These are phyloP conservation scores for Berberis vulgaris DNA, from an alignment of 164 flowering plant genomes.

Conservation along the genomic window DNA sequence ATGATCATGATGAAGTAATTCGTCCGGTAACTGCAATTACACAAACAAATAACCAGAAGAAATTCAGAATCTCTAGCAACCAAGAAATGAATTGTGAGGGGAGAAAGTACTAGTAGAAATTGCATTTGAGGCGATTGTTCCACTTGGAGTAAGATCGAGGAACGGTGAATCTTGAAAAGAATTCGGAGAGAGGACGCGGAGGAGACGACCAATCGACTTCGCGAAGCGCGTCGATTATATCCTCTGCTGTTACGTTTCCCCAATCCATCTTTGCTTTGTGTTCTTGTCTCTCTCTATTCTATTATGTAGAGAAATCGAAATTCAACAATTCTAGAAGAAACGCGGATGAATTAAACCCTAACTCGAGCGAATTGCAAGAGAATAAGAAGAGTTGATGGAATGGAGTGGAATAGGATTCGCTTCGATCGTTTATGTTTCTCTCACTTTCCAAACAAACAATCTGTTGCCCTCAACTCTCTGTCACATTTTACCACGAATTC, in stretches of 20 bases:
- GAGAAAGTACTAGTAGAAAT: conserved; percentile 61
- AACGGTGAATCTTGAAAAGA: conserved; percentile 72
- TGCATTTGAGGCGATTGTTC: conserved; percentile 90
- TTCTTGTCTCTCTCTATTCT: background rate
- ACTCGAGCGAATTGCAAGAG: too few relatives aligned
- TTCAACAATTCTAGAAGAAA: too few relatives aligned
- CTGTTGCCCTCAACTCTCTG: too few relatives aligned
- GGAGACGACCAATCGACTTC: conserved; percentile 81
- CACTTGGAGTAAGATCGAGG: conserved; percentile 68
- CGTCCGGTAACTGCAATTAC: conserved; percentile 73
- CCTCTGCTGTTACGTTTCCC: conserved; percentile 63
- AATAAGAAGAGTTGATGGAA: too few relatives aligned
- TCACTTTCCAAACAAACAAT: too few relatives aligned
- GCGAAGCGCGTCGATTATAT: conserved; percentile 74
- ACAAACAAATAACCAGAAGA: conserved; percentile 12
- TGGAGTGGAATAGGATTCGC: too few relatives aligned
- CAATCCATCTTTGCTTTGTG: conserved; percentile 35
- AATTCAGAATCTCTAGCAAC: background rate
- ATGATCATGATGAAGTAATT: conserved; percentile 78
- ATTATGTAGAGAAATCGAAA: background rate
- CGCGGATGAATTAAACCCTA: background rate
- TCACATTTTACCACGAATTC: too few relatives aligned
- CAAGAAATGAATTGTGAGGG: background rate
- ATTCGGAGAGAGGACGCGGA: conserved; percentile 66
- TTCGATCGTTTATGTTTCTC: too few relatives aligned